phyloP scores from a whole-genome alignment of 768 basidiomycete genomes.

The Tulasnella calospora region DNA sequence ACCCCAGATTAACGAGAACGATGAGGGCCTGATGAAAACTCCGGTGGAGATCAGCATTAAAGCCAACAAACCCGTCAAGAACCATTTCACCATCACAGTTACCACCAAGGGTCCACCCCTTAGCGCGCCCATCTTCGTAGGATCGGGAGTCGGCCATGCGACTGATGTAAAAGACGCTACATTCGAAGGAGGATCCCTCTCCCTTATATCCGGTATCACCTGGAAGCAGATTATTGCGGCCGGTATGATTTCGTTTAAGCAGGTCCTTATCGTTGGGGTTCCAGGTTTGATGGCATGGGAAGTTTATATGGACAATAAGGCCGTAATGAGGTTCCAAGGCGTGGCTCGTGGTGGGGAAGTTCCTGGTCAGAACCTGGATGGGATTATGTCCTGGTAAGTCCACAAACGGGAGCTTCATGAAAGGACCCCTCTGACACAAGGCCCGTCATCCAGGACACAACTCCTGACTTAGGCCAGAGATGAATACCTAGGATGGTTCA shows the following conservation, averaged over 20 bases:
- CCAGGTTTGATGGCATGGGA: background rate
- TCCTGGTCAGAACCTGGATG: background rate
- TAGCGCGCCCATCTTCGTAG: background rate
- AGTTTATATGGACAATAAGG: background rate
- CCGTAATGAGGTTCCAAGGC: background rate
- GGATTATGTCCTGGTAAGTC: background rate
- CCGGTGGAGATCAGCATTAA: background rate
- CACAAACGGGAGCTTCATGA: background rate
- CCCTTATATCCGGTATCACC: background rate
- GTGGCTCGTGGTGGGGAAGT: background rate
- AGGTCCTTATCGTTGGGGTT: background rate
- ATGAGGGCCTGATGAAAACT: background rate
- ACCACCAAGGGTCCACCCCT: background rate
- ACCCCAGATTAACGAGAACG: background rate
- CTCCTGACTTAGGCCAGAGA: no score
- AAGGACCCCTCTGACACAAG: no score
- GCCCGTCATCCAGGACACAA: no score
- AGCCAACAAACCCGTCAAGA: background rate
- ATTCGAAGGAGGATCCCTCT: background rate
- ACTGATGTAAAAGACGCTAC: no score
- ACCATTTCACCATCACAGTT: background rate
- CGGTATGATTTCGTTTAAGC: background rate
- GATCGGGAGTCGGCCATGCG: background rate
- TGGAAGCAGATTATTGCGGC: background rate
- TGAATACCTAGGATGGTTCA: no score